Evolutionary conservation across 352 stramenopile genomes (phyloP).

Genomic region (Globisporangium echinulatum): DNA sequence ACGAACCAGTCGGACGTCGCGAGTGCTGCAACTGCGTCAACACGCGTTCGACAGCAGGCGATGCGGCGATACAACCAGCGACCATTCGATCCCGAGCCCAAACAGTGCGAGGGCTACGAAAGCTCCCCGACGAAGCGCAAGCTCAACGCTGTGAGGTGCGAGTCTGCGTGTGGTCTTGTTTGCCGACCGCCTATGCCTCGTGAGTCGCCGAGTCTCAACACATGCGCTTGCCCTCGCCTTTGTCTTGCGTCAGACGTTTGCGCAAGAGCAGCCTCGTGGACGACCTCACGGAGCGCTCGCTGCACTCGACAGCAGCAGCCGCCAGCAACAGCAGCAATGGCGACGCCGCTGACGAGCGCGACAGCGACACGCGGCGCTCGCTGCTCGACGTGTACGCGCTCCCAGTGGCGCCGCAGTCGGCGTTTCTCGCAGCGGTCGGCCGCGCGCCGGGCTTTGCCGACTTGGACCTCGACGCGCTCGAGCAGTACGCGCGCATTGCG

Average conservation of each 20-base stretch:
- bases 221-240: not conserved
- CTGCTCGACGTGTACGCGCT: slow-evolving; percentile 47
- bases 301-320: not conserved
- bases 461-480: slow-evolving; percentile 36
- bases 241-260: slow-evolving; percentile 8
- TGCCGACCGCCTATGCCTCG: no score
- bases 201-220: not conserved
- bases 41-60: not conserved
- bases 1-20: slow-evolving; percentile 1
- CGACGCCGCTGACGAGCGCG: not conserved
- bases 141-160: slow-evolving; percentile 21
- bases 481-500: slow-evolving; percentile 45
- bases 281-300: slow-evolving; percentile 4
- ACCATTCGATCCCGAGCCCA: not conserved
- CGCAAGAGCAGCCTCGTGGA: slow-evolving; percentile 14
- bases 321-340: not conserved
- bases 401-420: slow-evolving; percentile 13
- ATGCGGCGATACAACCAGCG: not conserved
- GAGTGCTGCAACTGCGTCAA: not conserved
- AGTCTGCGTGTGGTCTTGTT: no score
- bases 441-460: slow-evolving; percentile 29
- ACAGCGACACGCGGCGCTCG: not conserved
- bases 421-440: slow-evolving; percentile 17
- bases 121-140: slow-evolving; percentile 24
- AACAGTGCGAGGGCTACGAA: slow-evolving; percentile 1